Conservation (phyloP, 1,284 basidiomycete species). For the Apiotrichum montevideense region DNA sequence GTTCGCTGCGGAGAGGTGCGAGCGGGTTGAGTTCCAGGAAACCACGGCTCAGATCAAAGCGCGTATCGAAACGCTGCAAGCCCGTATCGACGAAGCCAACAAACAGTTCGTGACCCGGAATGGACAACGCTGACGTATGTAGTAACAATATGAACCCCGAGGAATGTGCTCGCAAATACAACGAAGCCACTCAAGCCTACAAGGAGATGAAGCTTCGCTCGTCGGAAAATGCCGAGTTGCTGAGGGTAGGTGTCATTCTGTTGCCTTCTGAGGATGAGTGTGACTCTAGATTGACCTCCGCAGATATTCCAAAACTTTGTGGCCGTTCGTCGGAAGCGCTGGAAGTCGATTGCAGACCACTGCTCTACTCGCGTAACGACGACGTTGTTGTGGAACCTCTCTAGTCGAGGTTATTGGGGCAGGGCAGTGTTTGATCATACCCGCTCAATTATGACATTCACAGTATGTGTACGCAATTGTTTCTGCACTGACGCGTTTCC, state of each 20-base stretch:
- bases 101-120: slow-evolving; percentile 51
- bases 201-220: slow-evolving; percentile 42
- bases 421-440: slow-evolving; percentile 71
- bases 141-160: slow-evolving; percentile 73
- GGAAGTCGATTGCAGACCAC: slow-evolving; percentile 79
- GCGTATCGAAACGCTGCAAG: slow-evolving; percentile 59
- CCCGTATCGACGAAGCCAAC: slow-evolving; percentile 64
- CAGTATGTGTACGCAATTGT: too few relatives aligned
- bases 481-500: too few relatives aligned
- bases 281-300: slow-evolving; percentile 47
- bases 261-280: too few relatives aligned
- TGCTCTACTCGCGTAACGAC: slow-evolving; percentile 76
- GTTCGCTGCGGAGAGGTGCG: slow-evolving; percentile 46
- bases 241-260: slow-evolving; percentile 9
- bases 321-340: slow-evolving; percentile 49
- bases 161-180: slow-evolving; percentile 64
- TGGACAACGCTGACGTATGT: not conserved
- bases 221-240: not conserved
- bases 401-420: slow-evolving; percentile 77
- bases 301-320: too few relatives aligned
- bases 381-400: slow-evolving; percentile 76
- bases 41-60: slow-evolving; percentile 56
- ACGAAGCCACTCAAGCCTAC: slow-evolving; percentile 26
- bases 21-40: slow-evolving; percentile 56
- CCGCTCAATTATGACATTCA: too few relatives aligned